Percentiles rank a stretch among this genome's conserved stretches.
phyloP scores from a whole-genome alignment of 495 filamentous ascomycete species.

The Penicillium steckii region DNA sequence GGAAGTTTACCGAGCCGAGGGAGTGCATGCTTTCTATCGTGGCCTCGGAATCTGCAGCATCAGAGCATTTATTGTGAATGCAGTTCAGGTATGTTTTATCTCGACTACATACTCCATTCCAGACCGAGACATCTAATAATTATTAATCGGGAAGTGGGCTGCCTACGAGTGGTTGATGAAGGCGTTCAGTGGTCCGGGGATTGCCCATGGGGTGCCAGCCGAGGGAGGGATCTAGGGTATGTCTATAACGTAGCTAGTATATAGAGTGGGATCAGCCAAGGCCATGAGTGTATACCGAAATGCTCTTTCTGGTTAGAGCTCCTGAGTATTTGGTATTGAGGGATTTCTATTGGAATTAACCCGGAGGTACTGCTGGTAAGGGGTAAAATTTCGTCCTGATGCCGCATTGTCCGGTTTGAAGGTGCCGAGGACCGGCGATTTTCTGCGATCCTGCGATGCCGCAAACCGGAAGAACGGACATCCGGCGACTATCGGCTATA shows the following conservation, averaged over 20 bases:
- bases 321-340: slow-evolving; percentile 33
- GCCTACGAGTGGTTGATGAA: slow-evolving; percentile 83
- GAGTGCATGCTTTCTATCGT: slow-evolving; percentile 67
- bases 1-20: slow-evolving; percentile 62
- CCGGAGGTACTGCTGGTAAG: slow-evolving; percentile 27
- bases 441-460: slow-evolving; percentile 19
- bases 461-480: slow-evolving; percentile 31
- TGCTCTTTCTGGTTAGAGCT: slow-evolving; percentile 24
- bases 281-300: slow-evolving; percentile 20
- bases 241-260: background rate
- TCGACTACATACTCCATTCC: background rate
- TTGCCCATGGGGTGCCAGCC: background rate
- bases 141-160: slow-evolving; percentile 58
- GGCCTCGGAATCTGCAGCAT: slow-evolving; percentile 77
- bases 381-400: slow-evolving; percentile 24
- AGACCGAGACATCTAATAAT: slow-evolving; percentile 4
- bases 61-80: slow-evolving; percentile 83
- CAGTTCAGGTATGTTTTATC: slow-evolving; percentile 48
- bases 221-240: background rate
- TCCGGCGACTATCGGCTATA: slow-evolving; percentile 38
- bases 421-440: slow-evolving; percentile 35
- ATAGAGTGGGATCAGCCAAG: slow-evolving; percentile 7
- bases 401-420: slow-evolving; percentile 8
- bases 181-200: slow-evolving; percentile 24
- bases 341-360: slow-evolving; percentile 32